Conservation (phyloP, 2,329 filamentous ascomycete species). For the Arthrocladium fulminans region DNA sequence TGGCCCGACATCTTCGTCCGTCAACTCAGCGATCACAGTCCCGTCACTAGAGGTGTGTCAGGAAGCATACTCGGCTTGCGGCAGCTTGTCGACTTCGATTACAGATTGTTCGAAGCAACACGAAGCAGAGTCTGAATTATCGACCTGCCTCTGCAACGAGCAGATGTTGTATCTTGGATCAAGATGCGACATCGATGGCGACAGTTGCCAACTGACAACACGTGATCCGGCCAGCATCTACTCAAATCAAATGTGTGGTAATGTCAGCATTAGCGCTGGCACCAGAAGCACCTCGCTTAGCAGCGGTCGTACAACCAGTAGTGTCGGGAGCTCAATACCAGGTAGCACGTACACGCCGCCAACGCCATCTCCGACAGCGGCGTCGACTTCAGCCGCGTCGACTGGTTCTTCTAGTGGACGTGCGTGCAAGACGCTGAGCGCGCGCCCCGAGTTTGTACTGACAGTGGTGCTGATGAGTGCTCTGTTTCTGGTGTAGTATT, state of each 20-base stretch:
- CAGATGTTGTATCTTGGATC: slow-evolving; percentile 3
- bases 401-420: slow-evolving; percentile 3
- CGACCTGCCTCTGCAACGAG: slow-evolving; percentile 1
- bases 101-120: background rate
- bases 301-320: slow-evolving; percentile 1
- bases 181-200: background rate
- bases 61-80: background rate
- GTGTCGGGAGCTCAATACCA: background rate
- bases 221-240: background rate
- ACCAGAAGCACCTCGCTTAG: background rate
- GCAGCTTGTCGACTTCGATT: background rate
- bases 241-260: background rate
- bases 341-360: slow-evolving; percentile 1
- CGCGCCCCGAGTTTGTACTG: slow-evolving; percentile 1
- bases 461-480: background rate
- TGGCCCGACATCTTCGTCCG: background rate
- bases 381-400: slow-evolving; percentile 1
- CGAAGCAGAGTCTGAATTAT: background rate
- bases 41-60: background rate
- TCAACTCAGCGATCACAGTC: background rate
- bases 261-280: background rate
- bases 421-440: slow-evolving; percentile 2
- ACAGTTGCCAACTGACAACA: background rate
- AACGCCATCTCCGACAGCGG: background rate
- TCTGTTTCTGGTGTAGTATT: slow-evolving; percentile 1